Evolutionary conservation across 352 stramenopile genomes (phyloP).

Genomic region (Phytophthora cryptogea): DNA sequence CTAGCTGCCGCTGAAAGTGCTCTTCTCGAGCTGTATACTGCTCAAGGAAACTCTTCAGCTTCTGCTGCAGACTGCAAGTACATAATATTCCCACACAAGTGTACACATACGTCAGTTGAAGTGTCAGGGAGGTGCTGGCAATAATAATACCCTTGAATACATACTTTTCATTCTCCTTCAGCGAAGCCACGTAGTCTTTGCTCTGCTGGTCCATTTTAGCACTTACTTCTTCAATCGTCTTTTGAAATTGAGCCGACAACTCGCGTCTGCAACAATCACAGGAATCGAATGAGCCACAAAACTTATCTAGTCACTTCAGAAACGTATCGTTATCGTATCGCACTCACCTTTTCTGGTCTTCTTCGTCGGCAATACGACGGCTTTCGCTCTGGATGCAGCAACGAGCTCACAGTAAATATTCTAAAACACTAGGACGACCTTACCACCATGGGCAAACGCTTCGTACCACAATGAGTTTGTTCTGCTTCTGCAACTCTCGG

Average conservation of each 20-base stretch:
- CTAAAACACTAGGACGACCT: not conserved
- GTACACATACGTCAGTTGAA: not conserved
- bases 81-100: conserved; percentile 8
- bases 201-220: conserved; percentile 89
- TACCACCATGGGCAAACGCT: not conserved
- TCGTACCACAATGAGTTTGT: conserved; percentile 81
- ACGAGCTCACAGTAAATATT: not conserved
- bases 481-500: conserved; percentile 87
- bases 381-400: conserved; percentile 55
- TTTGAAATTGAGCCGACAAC: conserved; percentile 81
- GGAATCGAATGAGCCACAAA: not conserved
- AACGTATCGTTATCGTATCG: not conserved
- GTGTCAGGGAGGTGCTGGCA: not conserved
- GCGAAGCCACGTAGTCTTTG: conserved; percentile 80
- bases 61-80: conserved; percentile 72
- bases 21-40: conserved; percentile 83
- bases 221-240: conserved; percentile 88
- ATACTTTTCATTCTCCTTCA: conserved; percentile 87
- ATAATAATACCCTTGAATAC: not conserved
- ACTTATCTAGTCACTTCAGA: too few relatives aligned
- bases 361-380: conserved; percentile 82
- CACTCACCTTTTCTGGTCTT: conserved; percentile 76
- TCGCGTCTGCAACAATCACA: conserved; percentile 48
- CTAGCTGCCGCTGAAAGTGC: conserved; percentile 81
- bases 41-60: conserved; percentile 83